Conservation (phyloP, 495 filamentous ascomycete genomes). For the Aspergillus conjunctus region DNA sequence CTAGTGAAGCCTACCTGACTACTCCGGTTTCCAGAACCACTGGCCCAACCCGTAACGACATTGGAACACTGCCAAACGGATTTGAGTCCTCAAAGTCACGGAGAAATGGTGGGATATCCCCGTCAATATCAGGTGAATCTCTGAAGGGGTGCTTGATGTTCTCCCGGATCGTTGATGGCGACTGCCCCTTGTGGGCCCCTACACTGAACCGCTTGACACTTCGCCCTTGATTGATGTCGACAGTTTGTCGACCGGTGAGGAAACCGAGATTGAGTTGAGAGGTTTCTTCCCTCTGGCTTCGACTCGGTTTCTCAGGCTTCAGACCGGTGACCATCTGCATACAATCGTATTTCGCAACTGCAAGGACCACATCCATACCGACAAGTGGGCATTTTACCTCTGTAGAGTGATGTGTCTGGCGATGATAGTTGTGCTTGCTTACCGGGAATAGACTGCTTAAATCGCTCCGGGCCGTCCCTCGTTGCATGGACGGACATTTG, state of each 20-base stretch:
- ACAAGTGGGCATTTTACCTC: neutral
- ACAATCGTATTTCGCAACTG: neutral
- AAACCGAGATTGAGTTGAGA: too few species aligned
- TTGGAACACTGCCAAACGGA: conserved; percentile 43
- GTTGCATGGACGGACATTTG: neutral
- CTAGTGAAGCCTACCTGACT: conserved; percentile 14
- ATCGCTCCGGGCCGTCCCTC: neutral
- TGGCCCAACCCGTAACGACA: conserved; percentile 44
- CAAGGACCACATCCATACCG: neutral
- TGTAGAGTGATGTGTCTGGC: neutral
- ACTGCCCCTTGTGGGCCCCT: too few species aligned
- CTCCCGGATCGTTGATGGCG: too few species aligned
- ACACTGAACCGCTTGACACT: too few species aligned
- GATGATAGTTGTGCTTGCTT: neutral
- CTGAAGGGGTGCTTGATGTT: too few species aligned
- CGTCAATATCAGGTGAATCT: conserved; percentile 6
- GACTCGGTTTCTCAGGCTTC: too few species aligned
- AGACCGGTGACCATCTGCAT: neutral
- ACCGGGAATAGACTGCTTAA: neutral
- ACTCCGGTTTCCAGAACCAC: conserved; percentile 46
- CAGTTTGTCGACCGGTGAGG: too few species aligned
- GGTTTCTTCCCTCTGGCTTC: too few species aligned
- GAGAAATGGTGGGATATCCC: conserved; percentile 39
- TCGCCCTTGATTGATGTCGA: too few species aligned
- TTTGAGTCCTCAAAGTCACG: conserved; percentile 28